Evolutionary conservation across 768 basidiomycete genomes (phyloP), one percentile per base, ranked within the genome.

Genomic region (Tylopilus vinaceipallidus): DNA sequence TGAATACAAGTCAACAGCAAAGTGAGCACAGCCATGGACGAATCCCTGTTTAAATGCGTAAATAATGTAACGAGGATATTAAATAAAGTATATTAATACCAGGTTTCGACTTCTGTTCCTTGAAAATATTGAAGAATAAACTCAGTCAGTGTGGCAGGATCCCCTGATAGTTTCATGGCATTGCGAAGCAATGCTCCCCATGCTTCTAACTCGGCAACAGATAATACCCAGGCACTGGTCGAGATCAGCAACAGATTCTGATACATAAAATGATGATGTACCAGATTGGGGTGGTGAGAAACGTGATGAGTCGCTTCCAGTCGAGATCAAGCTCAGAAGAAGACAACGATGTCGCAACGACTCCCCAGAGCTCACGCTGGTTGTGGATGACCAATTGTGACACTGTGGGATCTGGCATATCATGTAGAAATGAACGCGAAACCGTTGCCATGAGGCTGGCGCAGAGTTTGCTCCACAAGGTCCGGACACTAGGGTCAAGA

Each of bases 221-320:
- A 74, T 63, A 82, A 65, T 8, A 53, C 54, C 78, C 82, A 80
- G 11, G 56, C 53, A 39, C 82, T 84, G 40, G 11, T 26, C 22
- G 2, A 46, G 14, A 45, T 54, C 43, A 40, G 57, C 45, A 34
- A 32, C 30, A 33, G 35, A 22, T 24, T 27, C 35, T 36, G 9
- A n/a, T 39, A 45, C 19, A 30, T 26, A 19, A 40, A 34, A 14
- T 22, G 19, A 38, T 2, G 4, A 43, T 56, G 67, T 50, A 83
- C 83, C 73, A 66, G 40, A 81, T 60, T 2, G 83, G 79, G 43
- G 78, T 67, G 0, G 64, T 59, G 17, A 85, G 69, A 48, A 83
- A 71, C 19, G 68, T 64, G 2, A 76, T 56, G 0, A 79, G 49
- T 41, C 74, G 73, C 45, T 67, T 61, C 78, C 76, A 79, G 37